Percentiles rank a stretch among this genome's conserved stretches.
Conservation (phyloP, 768 basidiomycete species). For the Pisolithus microcarpus region DNA sequence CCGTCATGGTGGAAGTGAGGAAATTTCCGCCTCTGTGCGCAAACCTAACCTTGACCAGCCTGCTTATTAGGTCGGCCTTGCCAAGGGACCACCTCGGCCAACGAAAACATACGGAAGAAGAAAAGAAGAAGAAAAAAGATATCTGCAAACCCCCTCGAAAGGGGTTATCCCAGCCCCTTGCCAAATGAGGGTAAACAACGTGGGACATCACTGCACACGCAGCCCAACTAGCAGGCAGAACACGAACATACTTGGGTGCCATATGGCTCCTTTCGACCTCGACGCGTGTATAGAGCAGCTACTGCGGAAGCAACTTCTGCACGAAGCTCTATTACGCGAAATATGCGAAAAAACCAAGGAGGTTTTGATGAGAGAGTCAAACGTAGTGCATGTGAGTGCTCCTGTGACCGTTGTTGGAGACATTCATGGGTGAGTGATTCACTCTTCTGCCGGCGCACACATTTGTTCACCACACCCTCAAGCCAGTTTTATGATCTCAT, state of each 20-base stretch:
- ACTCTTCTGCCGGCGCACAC: conserved; percentile 5
- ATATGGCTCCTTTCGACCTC: conserved; percentile 72
- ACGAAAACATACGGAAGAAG: conserved; percentile 3
- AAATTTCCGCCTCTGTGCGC: conserved; percentile 20
- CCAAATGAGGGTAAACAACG: conserved; percentile 32
- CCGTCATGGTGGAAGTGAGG: conserved; percentile 14
- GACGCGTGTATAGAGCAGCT: conserved; percentile 93
- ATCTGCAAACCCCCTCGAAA: too few species aligned
- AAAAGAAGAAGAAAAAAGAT: conserved; percentile 16
- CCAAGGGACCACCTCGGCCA: conserved; percentile 11
- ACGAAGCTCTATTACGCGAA: conserved; percentile 90
- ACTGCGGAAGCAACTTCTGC: conserved; percentile 85
- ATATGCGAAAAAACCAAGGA: conserved; percentile 99
- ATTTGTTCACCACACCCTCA: conserved; percentile 33
- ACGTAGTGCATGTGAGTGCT: conserved; percentile 94
- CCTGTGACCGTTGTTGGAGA: conserved; percentile 99
- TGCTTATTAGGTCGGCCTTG: conserved; percentile 7
- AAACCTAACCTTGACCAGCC: conserved; percentile 28
- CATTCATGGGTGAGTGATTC: conserved; percentile 84
- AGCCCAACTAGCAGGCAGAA: neutral
- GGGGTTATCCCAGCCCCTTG: neutral
- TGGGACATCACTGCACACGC: neutral
- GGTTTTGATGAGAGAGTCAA: conserved; percentile 97
- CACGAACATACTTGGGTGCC: neutral
- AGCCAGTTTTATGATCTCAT: conserved; percentile 99